Evolutionary conservation across 305 asterid species (phyloP).

Genomic region (Fraxinus greggii): DNA sequence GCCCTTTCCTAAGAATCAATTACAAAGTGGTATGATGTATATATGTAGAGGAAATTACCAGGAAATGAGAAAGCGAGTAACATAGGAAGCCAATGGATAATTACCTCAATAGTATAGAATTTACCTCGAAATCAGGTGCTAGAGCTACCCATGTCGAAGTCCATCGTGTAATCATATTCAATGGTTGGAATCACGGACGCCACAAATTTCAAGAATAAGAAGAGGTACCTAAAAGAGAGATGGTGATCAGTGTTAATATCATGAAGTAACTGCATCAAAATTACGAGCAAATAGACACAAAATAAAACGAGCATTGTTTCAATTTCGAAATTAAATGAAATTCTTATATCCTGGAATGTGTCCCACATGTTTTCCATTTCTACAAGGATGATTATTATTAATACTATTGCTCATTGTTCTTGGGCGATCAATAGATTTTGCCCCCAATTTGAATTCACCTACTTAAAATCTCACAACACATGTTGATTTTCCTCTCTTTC

Average conservation of each 20-base stretch:
- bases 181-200: constrained; percentile 97
- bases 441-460: background rate
- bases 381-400: background rate
- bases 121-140: constrained; percentile 60
- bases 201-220: constrained; percentile 92
- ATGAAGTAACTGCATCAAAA: background rate
- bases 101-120: background rate
- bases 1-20: background rate
- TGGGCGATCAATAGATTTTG: background rate
- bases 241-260: background rate
- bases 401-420: background rate
- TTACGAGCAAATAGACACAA: background rate
- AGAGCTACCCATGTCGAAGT: constrained; percentile 94
- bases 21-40: background rate
- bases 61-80: background rate
- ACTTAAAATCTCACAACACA: background rate
- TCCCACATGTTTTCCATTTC: background rate
- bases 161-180: constrained; percentile 96
- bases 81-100: background rate
- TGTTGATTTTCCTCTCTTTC: background rate
- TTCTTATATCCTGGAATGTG: background rate
- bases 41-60: background rate
- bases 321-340: background rate
- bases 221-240: constrained; percentile 75
- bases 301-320: background rate